Conservation (phyloP, 495 filamentous ascomycete genomes). For the Apodospora peruviana region DNA sequence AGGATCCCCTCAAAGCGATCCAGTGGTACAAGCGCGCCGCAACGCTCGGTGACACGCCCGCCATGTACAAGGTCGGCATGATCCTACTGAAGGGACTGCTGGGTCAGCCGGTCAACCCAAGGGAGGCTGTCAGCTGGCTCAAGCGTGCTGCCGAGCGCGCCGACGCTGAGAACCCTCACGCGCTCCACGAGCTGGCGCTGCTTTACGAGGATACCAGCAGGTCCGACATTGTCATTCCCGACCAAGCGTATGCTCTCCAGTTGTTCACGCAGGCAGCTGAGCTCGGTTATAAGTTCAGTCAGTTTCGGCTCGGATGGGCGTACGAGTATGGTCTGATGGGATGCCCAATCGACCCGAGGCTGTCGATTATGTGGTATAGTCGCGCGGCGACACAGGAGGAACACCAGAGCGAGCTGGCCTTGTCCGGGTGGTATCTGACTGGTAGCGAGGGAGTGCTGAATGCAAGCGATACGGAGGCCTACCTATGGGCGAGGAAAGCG, state of each 20-base stretch:
- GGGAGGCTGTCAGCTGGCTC: slow-evolving; percentile 84
- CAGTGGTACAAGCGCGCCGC: slow-evolving; percentile 97
- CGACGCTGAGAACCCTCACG: slow-evolving; percentile 87
- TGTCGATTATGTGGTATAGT: slow-evolving; percentile 89
- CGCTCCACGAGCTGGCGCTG: slow-evolving; percentile 84
- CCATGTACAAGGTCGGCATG: slow-evolving; percentile 98
- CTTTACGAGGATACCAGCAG: slow-evolving; percentile 69
- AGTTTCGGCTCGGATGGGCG: slow-evolving; percentile 80
- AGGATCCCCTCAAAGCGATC: slow-evolving; percentile 87
- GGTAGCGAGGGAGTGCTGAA: slow-evolving; percentile 81
- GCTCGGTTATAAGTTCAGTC: slow-evolving; percentile 89
- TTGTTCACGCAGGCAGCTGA: slow-evolving; percentile 86
- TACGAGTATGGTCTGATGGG: slow-evolving; percentile 88
- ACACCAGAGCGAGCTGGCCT: slow-evolving; percentile 86
- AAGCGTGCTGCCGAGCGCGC: slow-evolving; percentile 89
- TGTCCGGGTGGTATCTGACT: slow-evolving; percentile 95
- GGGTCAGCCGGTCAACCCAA: slow-evolving; percentile 75
- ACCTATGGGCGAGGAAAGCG: slow-evolving; percentile 93
- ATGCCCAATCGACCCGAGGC: slow-evolving; percentile 71
- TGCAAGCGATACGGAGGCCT: slow-evolving; percentile 93
- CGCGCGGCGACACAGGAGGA: slow-evolving; percentile 89
- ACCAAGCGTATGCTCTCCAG: slow-evolving; percentile 70
- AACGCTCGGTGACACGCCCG: slow-evolving; percentile 79
- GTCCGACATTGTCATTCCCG: slow-evolving; percentile 68
- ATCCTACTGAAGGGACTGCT: slow-evolving; percentile 91